Evolutionary conservation across 441 rosid genomes (phyloP).

Genomic region (Jatropha multifida): DNA sequence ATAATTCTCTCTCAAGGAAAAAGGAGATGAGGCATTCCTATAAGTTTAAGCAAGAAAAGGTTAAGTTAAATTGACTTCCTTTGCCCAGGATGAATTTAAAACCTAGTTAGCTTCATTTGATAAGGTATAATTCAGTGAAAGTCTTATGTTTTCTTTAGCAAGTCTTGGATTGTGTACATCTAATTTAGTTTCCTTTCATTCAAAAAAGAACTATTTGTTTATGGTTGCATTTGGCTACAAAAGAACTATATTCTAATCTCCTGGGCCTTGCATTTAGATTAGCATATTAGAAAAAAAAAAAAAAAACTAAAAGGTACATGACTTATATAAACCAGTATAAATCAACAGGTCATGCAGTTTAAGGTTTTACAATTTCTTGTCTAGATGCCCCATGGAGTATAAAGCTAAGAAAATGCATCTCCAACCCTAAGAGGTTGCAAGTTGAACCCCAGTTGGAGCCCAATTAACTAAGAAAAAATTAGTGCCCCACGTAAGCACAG

Average conservation of each 20-base stretch:
- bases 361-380: neutral
- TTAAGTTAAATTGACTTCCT: neutral
- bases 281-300: neutral
- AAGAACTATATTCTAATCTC: neutral
- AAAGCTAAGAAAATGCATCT: neutral
- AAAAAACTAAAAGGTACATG: too few species aligned
- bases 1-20: neutral
- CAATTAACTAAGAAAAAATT: too few species aligned
- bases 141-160: neutral
- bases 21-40: neutral
- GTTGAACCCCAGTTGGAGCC: too few species aligned
- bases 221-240: neutral
- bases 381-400: neutral
- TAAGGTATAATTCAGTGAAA: neutral
- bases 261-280: neutral
- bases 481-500: neutral
- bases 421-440: too few species aligned
- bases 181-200: neutral
- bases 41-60: neutral
- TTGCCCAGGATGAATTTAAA: neutral
- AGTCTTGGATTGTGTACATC: neutral
- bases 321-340: neutral
- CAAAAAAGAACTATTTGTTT: neutral
- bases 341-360: neutral
- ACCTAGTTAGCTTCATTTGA: neutral